Base-by-base conservation (phyloP, 2,329 filamentous ascomycete genomes). In the Penicillium sp. region DNA sequence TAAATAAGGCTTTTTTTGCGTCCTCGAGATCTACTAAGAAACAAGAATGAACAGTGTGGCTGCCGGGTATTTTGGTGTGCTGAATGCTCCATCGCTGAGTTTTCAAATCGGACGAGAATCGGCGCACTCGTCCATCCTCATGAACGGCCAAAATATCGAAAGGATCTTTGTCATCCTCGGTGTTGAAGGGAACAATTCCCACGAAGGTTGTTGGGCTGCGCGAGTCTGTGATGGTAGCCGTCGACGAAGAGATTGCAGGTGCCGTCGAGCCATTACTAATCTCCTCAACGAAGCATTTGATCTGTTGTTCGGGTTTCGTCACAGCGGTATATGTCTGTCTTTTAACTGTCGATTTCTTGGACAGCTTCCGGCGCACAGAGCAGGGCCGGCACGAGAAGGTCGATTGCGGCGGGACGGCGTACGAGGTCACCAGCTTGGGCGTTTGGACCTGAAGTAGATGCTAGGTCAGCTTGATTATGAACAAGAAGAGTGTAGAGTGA, bases 351-450 rank as follows among this genome's bases (percentile, higher is more conserved):
- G 62, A 61, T 23, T 65, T 68, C 20, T 68, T 68, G 19, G 62
- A 55, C 30, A 68, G 59, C 57, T 75, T 77, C 47, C 70, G 67
- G 57, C 78, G 75, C 30, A 81, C 68, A 16, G 79, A 83, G 56
- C 72, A 79, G 36, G 80, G 79, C 21, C 75, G 68, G 36, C 76
- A 76, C 38, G 72, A 70, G 57, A 82, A 77, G 11, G 69, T 71
- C 16, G 77, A 74, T 54, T 80, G 74, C 18, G 80, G 79, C 23
- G 80, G 78, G 11, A 82, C 67, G 36, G 79, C 77, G 58, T 82
- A 81, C 11, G 79, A 81, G 21, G 77, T 75, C 13, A 79, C 68
- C 7, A 80, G 69, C 51, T 75, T 78, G 7, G 80, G 77, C 36
- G 75, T 78, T 71, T 80, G 77, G 15, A 81, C 65, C 80, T 83